Evolutionary conservation across 192 early-diverging fungal species (phyloP).

Genomic region (Backusella morwellensis): DNA sequence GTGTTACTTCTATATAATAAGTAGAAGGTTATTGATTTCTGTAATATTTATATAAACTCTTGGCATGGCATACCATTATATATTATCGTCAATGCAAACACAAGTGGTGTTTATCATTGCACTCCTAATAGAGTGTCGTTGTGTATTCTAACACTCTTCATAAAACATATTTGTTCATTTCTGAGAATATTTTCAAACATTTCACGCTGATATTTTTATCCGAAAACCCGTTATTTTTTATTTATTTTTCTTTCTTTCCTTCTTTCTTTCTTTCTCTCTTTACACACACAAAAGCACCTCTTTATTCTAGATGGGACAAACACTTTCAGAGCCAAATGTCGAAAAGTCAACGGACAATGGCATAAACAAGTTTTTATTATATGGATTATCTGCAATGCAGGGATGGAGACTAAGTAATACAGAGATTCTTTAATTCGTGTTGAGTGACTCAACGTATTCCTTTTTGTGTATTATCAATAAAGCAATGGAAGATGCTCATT

Average conservation of each 20-base stretch:
- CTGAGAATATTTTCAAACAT: too few relatives aligned
- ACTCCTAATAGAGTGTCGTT: too few relatives aligned
- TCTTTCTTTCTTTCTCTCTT: neutral
- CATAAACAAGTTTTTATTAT: slow-evolving; percentile 74
- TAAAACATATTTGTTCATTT: too few relatives aligned
- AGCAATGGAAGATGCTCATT: slow-evolving; percentile 99
- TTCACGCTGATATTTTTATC: neutral
- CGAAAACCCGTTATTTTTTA: neutral
- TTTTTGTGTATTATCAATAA: slow-evolving; percentile 19
- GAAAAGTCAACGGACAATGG: slow-evolving; percentile 83
- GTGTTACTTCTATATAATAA: slow-evolving; percentile 28
- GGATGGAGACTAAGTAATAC: slow-evolving; percentile 88
- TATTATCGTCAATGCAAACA: too few relatives aligned
- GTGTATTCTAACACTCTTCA: too few relatives aligned
- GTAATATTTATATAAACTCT: too few relatives aligned
- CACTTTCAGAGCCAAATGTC: slow-evolving; percentile 88
- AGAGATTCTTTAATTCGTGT: neutral
- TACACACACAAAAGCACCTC: neutral
- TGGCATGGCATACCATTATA: too few relatives aligned
- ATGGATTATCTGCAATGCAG: slow-evolving; percentile 93
- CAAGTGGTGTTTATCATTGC: too few relatives aligned
- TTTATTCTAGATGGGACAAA: slow-evolving; percentile 81
- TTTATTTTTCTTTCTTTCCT: neutral
- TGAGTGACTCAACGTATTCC: neutral
- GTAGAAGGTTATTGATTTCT: too few relatives aligned